Evolutionary conservation across 1,284 basidiomycete species (phyloP), one percentile per base, ranked within the genome.

Genomic region (Inonotus hispidus): DNA sequence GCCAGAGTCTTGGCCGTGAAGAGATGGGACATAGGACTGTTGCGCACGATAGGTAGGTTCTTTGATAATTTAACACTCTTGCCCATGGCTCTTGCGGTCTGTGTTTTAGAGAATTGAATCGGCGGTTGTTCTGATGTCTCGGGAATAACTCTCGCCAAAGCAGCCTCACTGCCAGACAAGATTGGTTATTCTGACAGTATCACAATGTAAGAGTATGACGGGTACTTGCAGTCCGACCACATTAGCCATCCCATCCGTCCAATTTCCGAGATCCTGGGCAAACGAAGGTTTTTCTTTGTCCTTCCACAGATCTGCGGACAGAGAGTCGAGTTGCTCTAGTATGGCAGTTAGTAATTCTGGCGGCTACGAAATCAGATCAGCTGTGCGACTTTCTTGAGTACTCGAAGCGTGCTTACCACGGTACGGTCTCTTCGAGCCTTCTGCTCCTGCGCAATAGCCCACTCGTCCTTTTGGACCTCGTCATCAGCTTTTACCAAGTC

Each of bases 1-100:
- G 81, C 80, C 3, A 85, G 86, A 1, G 87, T 87, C 70, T 86
- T 88, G 0, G 85, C 82, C 8, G 82, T 75, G 43, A 87, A 68
- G 66, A 87, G 83, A 60, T 82, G 76, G 10, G 84, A 77, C 71
- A 90, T 78, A 1, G 88, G 88, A 65, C 88, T 87, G 41, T 68
- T 70, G 23, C 77, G 78, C 4, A 82, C 77, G 27, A 82, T 68
- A 1, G 79, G 71, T 41, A 79, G 70, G 65, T 87, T 81, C 62
- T 84, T 81, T 0, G 87, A 87, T 53, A 85, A 71, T 53, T 81
- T 82, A 16, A 90, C 71, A 10, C 84, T 77, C 6, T 83, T 81
- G 2, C 78, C 74, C 74, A 84, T 77, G 52, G 81, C 75, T 66
- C 83, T 88, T 11, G 79, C 77, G 10, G 76, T 79, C 43, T 79